Evolutionary conservation across 495 filamentous ascomycete genomes (phyloP), one percentile per base, ranked within the genome.

Genomic region (Penicillium subrubescens): DNA sequence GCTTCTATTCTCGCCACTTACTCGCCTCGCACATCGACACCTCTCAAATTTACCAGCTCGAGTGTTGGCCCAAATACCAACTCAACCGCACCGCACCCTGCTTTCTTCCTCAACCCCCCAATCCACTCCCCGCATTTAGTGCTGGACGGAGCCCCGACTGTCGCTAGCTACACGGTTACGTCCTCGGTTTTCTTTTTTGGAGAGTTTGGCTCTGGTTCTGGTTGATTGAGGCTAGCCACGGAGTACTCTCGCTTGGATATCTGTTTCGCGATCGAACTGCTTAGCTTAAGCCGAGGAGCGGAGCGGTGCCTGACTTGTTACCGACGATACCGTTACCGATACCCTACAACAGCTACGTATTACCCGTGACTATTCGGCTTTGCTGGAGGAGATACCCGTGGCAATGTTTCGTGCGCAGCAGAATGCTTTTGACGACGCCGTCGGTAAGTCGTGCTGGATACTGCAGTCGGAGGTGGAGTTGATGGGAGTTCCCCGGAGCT

Each of bases 391-490:
- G 37, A 60, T 34, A 60, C 39, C 62, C 63, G 15, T 60, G 48
- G 68, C 57, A 35, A 93, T 94, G 90, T 94, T 94, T 79, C 88
- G 90, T 75, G 84, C 88, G 37, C 91, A 92, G 76, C 86, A 87
- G 72, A 94, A 92, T 77, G 83, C 85, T 31, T 92, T 94, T 66
- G 90, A 94, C 73, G 90, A 92, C 70, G 89, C 89, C 68, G 87
- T 94, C 79, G 89, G 90, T 92, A 82, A 75, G 87, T 80, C 61
- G 14, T 44, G 23, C 17, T 2, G 1, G 14, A 1, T 64, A 23
- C 25, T 8, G 33, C 12, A 14, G n/a, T 27, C n/a, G 64, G 19
- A 5, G 43, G 25, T 8, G 33, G 15, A 14, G n/a, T 27, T 21
- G 64, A 19, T 8, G 43, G 44, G 27, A 33, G n/a, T 51, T 10